phyloP scores from a whole-genome alignment of 768 basidiomycete species.

The Calvatia gigantea region DNA sequence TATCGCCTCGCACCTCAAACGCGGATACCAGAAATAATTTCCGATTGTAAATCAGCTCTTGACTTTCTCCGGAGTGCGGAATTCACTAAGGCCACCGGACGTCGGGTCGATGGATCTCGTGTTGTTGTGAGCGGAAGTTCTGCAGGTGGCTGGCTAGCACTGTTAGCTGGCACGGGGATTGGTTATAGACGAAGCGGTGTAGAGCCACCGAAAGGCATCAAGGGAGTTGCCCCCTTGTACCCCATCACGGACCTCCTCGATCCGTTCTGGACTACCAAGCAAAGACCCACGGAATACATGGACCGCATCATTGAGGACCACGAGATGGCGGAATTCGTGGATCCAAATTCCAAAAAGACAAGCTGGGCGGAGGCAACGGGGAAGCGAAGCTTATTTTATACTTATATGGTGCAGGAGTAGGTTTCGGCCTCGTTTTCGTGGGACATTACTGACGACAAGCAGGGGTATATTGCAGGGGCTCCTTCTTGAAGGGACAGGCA shows the following conservation, averaged over 20 bases:
- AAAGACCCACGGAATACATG: slow-evolving; percentile 30
- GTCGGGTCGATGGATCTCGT: slow-evolving; percentile 25
- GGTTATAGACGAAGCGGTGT: slow-evolving; percentile 30
- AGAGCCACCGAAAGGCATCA: slow-evolving; percentile 22
- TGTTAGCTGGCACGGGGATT: slow-evolving; percentile 32
- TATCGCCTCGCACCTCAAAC: slow-evolving; percentile 36
- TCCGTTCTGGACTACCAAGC: slow-evolving; percentile 33
- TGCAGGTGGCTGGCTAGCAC: slow-evolving; percentile 35
- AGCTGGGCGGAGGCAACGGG: slow-evolving; percentile 22
- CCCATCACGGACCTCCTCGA: slow-evolving; percentile 34
- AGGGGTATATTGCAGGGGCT: slow-evolving; percentile 28
- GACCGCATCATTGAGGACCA: slow-evolving; percentile 25
- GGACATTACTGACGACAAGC: background rate
- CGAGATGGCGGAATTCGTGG: slow-evolving; percentile 28
- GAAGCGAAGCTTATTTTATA: slow-evolving; percentile 29
- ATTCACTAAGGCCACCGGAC: slow-evolving; percentile 25
- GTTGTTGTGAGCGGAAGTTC: slow-evolving; percentile 35
- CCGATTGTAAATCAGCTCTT: slow-evolving; percentile 32
- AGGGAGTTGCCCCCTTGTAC: slow-evolving; percentile 32
- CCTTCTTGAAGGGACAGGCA: slow-evolving; percentile 29
- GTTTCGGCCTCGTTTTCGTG: slow-evolving; percentile 6
- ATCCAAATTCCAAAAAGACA: slow-evolving; percentile 24
- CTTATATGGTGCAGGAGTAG: slow-evolving; percentile 39
- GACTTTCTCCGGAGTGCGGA: slow-evolving; percentile 24
- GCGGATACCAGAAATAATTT: slow-evolving; percentile 29